Evolutionary conservation across 495 filamentous ascomycete species (phyloP), one percentile per base, ranked within the genome.

Genomic region (Mycothermus thermophilus): DNA sequence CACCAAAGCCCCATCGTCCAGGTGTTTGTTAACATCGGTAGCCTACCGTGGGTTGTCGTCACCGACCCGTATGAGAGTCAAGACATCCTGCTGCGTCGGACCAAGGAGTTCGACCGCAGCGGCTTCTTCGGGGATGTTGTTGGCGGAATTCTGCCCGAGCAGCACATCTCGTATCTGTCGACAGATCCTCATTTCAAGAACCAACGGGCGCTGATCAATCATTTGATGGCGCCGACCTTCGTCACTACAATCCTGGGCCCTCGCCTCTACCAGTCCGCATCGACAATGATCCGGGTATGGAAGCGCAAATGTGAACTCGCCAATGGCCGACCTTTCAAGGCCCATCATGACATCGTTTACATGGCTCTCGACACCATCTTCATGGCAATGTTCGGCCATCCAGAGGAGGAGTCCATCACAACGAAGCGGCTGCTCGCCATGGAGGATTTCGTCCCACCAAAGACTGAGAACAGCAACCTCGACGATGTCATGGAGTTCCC

Each of bases 31-130:
- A 27, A 34, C 13, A 63, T 60, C 6, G 48, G 63, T 14, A 15
- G 13, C 6, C 40, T 49, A 14, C 64, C 61, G 4, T 48, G 39
- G 35, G 42, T 68, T 8, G 36, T 66, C 3, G 32, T 68, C 3
- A 40, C 52, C n/a, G 61, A 68, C 31, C 54, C 46, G 8, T 42
- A 41, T 21, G 62, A 67, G 40, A 35, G 47, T 21, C 46, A 56
- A 31, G 63, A 69, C 42, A 53, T 66, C 16, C 41, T 63, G 8
- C 32, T 58, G 12, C 53, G 57, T 3, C 55, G 63, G 3, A 37
- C 32, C 22, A 58, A 54, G 31, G 61, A 64, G 31, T 64, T 66
- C 34, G 59, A 66, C 35, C 37, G 54, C 3, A 50, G 54, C 17
- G 14, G 25, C 14, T 35, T 51, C 9, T 37, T 48, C 8, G 40